Evolutionary conservation across 495 filamentous ascomycete species (phyloP).

Genomic region (Aspergillus wentii): DNA sequence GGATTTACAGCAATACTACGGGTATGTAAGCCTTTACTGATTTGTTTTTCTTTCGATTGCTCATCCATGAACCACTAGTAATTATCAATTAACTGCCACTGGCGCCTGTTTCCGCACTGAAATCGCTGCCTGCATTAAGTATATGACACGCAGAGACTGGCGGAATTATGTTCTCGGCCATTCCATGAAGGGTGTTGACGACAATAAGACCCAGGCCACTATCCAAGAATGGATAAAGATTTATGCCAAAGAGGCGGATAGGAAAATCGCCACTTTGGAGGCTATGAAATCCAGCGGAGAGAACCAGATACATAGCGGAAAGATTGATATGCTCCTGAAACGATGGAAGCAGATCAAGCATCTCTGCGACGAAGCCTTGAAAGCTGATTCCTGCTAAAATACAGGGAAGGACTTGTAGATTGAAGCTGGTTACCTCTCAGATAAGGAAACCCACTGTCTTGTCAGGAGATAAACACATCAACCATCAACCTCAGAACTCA

Average conservation of each 20-base stretch:
- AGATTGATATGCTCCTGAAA: slow-evolving; percentile 33
- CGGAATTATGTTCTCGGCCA: slow-evolving; percentile 40
- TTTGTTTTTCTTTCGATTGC: slow-evolving; percentile 4
- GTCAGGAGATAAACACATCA: no score
- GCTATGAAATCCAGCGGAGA: slow-evolving; percentile 19
- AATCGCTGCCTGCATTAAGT: slow-evolving; percentile 55
- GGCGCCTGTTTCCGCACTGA: slow-evolving; percentile 69
- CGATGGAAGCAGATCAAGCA: slow-evolving; percentile 50
- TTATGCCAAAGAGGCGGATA: slow-evolving; percentile 33
- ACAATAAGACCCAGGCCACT: slow-evolving; percentile 24
- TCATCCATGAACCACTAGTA: slow-evolving; percentile 25
- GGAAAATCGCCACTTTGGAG: slow-evolving; percentile 28
- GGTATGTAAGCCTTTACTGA: slow-evolving; percentile 26
- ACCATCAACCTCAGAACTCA: slow-evolving; percentile 9
- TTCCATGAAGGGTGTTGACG: slow-evolving; percentile 27
- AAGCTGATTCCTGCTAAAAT: slow-evolving; percentile 19
- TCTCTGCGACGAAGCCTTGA: slow-evolving; percentile 29
- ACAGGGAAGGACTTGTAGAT: no score
- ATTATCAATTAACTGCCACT: slow-evolving; percentile 57
- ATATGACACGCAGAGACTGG: slow-evolving; percentile 42
- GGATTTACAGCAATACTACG: slow-evolving; percentile 57
- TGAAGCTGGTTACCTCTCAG: no score
- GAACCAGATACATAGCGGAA: slow-evolving; percentile 16
- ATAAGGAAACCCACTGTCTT: no score
- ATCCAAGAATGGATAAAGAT: slow-evolving; percentile 35